Conservation (phyloP, 1,284 basidiomycete genomes). For the Cryptococcus floricola region DNA sequence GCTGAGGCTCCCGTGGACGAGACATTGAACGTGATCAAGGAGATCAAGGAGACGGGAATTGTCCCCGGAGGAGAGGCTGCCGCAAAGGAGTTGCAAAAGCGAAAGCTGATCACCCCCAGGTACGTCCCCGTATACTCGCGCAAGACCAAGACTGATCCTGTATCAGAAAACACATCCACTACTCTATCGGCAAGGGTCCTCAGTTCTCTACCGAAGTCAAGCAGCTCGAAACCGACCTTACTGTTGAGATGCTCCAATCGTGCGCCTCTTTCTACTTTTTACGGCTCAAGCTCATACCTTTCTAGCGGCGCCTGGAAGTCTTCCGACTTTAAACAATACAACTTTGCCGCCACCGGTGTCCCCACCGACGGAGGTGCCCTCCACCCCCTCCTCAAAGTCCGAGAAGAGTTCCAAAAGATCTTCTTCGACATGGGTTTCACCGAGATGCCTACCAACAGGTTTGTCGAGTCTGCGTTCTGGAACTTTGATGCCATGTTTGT, state of each 20-base stretch:
- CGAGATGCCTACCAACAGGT: constrained; percentile 98
- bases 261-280: constrained; percentile 48
- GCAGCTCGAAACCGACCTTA: constrained; percentile 97
- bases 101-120: constrained; percentile 65
- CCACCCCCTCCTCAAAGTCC: constrained; percentile 94
- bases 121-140: constrained; percentile 15
- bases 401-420: constrained; percentile 96
- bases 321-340: constrained; percentile 94
- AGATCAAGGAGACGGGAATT: constrained; percentile 66
- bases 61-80: constrained; percentile 70
- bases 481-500: constrained; percentile 99
- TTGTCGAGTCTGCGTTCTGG: constrained; percentile 99
- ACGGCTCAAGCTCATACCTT: constrained; percentile 4
- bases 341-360: constrained; percentile 94
- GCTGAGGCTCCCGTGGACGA: constrained; percentile 63
- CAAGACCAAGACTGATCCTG: neutral
- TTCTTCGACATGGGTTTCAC: constrained; percentile 99
- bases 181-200: constrained; percentile 78
- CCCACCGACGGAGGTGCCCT: constrained; percentile 84
- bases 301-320: constrained; percentile 84
- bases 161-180: constrained; percentile 88
- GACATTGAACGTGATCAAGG: constrained; percentile 70
- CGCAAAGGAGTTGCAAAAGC: constrained; percentile 81
- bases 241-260: constrained; percentile 91
- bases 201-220: constrained; percentile 89